Evolutionary conservation across 106 monocot genomes (phyloP).

Genomic region (Hemerocallis citrina): DNA sequence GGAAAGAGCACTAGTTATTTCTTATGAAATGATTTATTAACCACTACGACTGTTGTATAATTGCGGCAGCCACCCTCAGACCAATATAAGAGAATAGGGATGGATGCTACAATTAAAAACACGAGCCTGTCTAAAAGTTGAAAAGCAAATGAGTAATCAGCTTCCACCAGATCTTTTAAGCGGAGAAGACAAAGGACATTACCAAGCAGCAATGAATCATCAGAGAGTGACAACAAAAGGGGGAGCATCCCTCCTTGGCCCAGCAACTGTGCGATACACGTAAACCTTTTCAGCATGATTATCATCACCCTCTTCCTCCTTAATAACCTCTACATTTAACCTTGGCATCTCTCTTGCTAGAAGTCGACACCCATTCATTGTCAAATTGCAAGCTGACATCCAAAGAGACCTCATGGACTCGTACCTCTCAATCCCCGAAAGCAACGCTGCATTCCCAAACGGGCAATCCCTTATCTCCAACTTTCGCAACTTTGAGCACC

Average conservation of each 20-base stretch:
- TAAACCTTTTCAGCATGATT: constrained; percentile 29
- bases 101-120: not conserved
- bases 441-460: constrained; percentile 30
- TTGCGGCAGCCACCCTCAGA: not conserved
- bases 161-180: not conserved
- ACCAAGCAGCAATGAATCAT: constrained; percentile 12
- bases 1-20: too few relatives aligned
- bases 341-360: constrained; percentile 32
- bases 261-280: constrained; percentile 39
- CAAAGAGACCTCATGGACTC: constrained; percentile 40
- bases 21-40: too few relatives aligned
- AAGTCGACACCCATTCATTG: constrained; percentile 16
- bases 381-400: constrained; percentile 34
- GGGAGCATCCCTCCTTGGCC: constrained; percentile 40
- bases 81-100: not conserved
- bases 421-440: constrained; percentile 19
- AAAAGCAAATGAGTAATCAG: not conserved
- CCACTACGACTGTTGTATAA: too few relatives aligned
- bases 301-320: constrained; percentile 13
- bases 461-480: constrained; percentile 37
- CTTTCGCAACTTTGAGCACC: constrained; percentile 25
- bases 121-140: not conserved
- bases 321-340: constrained; percentile 35
- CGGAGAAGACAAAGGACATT: not conserved
- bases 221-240: constrained; percentile 31